phyloP scores from a whole-genome alignment of 2,329 filamentous ascomycete species.

The Pseudogymnoascus sp. region DNA sequence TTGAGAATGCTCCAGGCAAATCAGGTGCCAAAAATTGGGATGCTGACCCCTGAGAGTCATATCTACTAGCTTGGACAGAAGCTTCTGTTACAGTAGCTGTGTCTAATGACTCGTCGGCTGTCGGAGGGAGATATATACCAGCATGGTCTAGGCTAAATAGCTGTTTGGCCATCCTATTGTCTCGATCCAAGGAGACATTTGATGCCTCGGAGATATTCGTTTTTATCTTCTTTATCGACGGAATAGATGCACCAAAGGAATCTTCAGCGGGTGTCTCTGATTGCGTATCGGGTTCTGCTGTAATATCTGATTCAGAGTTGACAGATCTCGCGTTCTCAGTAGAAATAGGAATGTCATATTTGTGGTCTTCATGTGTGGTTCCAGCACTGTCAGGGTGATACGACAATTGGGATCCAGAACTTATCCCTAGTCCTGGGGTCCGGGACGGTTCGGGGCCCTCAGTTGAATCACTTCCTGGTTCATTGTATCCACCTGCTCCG shows the following conservation, averaged over 20 bases:
- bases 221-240: slow-evolving; percentile 19
- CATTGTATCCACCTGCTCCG: slow-evolving; percentile 11
- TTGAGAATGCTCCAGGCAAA: slow-evolving; percentile 54
- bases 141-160: slow-evolving; percentile 30
- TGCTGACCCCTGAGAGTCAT: slow-evolving; percentile 17
- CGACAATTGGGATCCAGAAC: not conserved
- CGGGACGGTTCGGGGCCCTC: not conserved
- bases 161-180: slow-evolving; percentile 26
- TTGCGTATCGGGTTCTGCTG: slow-evolving; percentile 12
- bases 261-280: not conserved
- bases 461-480: not conserved
- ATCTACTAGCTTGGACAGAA: not conserved
- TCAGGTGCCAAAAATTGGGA: slow-evolving; percentile 36
- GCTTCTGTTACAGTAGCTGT: not conserved
- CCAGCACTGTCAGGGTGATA: not conserved
- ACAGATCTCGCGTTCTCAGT: not conserved
- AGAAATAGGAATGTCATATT: not conserved
- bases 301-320: not conserved
- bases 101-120: slow-evolving; percentile 14
- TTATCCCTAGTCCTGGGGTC: not conserved
- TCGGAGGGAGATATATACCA: slow-evolving; percentile 28
- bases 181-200: slow-evolving; percentile 22
- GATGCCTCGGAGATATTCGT: slow-evolving; percentile 25
- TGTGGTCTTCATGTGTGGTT: not conserved
- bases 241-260: not conserved